Conservation (phyloP, 139 green algal genomes). For the Micromonas pusilla region DNA sequence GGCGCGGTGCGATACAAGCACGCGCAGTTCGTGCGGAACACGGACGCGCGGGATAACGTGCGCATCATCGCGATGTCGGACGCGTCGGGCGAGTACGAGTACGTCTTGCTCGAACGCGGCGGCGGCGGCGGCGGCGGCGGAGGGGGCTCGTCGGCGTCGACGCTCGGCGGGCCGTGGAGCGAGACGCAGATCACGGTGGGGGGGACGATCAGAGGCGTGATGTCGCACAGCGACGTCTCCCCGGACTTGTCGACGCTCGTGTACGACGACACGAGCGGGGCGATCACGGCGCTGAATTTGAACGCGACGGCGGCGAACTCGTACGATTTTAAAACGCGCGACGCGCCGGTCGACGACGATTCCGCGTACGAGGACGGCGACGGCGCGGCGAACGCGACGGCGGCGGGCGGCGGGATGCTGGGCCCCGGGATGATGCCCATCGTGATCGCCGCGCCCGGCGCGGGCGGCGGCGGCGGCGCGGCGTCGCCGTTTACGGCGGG, state of each 20-base stretch:
- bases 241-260: not conserved
- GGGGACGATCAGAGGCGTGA: not conserved
- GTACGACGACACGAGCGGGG: not conserved
- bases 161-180: not conserved
- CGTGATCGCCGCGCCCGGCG: not conserved
- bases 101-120: conserved; percentile 14
- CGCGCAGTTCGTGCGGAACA: conserved; percentile 5
- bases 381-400: not conserved
- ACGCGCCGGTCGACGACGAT: not conserved
- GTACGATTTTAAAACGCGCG: not conserved
- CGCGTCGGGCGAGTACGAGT: conserved; percentile 15
- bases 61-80: conserved; percentile 8
- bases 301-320: conserved; percentile 11
- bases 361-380: not conserved
- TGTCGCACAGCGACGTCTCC: conserved; percentile 4
- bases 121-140: not conserved
- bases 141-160: too few relatives aligned
- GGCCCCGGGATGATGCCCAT: not conserved
- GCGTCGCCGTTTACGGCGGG: not conserved
- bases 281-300: conserved; percentile 13
- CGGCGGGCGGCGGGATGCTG: not conserved
- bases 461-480: too few relatives aligned
- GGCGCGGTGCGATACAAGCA: conserved; percentile 22
- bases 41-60: not conserved
- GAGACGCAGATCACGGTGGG: conserved; percentile 10